Conservation (phyloP, 2,329 filamentous ascomycete genomes). For the Cercospora sp. region DNA sequence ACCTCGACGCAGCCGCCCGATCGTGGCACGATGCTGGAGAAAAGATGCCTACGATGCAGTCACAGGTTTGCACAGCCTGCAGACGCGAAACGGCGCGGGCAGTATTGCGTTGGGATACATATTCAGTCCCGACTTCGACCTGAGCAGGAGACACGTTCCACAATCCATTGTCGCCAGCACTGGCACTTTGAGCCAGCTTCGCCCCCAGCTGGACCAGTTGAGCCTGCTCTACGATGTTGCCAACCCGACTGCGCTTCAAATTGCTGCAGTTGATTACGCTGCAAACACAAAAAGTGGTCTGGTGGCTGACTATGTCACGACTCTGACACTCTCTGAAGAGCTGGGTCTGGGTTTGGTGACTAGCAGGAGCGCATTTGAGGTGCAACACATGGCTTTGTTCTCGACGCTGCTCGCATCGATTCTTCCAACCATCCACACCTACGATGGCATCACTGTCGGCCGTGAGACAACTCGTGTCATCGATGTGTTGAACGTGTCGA, state of each 20-base stretch:
- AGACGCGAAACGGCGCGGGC: constrained; percentile 86
- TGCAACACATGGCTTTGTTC: constrained; percentile 93
- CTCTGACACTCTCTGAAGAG: constrained; percentile 81
- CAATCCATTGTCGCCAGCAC: constrained; percentile 89
- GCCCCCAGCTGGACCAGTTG: constrained; percentile 84
- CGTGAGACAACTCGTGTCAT: constrained; percentile 80
- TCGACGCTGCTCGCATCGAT: constrained; percentile 77
- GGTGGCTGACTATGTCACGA: constrained; percentile 81
- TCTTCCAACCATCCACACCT: constrained; percentile 72
- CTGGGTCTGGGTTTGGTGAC: constrained; percentile 83
- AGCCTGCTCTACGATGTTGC: constrained; percentile 87
- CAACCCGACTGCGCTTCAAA: constrained; percentile 88
- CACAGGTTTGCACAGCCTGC: constrained; percentile 75
- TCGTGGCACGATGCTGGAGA: constrained; percentile 71
- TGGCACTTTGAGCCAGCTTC: constrained; percentile 75
- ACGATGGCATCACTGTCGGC: constrained; percentile 81
- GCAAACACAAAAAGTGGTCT: constrained; percentile 64
- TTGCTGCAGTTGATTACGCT: constrained; percentile 86
- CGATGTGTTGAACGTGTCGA: constrained; percentile 73
- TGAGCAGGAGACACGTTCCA: constrained; percentile 85
- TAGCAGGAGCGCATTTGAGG: constrained; percentile 83
- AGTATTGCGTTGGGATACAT: constrained; percentile 93
- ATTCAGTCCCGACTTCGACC: constrained; percentile 94
- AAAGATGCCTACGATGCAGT: constrained; percentile 75
- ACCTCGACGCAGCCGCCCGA: constrained; percentile 80